phyloP scores from a whole-genome alignment of 139 green algal genomes.

The Haematococcus sp. region DNA sequence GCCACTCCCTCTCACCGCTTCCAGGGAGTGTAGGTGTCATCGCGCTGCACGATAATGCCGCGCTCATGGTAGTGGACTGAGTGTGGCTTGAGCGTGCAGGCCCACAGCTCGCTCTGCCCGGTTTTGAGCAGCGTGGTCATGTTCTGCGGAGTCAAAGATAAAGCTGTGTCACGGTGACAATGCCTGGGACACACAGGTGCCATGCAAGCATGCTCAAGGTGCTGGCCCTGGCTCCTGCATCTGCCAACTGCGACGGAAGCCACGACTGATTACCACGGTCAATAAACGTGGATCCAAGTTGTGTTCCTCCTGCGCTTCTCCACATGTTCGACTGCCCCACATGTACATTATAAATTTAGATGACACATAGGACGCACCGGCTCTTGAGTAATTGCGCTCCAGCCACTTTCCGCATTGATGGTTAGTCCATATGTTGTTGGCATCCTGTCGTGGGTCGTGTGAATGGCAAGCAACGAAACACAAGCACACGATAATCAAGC shows the following conservation, averaged over 20 bases:
- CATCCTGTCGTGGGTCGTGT: neutral
- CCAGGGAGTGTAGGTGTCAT: neutral
- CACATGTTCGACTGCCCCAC: too few species aligned
- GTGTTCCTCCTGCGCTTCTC: too few species aligned
- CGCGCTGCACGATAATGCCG: neutral
- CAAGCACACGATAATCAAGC: too few species aligned
- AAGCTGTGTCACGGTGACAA: too few species aligned
- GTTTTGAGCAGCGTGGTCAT: conserved; percentile 3
- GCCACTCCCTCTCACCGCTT: too few species aligned
- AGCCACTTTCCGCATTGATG: conserved; percentile 5
- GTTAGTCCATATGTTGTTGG: conserved; percentile 4
- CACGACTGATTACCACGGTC: too few species aligned
- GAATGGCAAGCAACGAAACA: neutral
- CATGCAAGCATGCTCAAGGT: neutral
- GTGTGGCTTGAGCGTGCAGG: neutral
- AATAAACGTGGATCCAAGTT: too few species aligned
- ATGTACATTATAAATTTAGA: too few species aligned
- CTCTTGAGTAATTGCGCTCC: neutral
- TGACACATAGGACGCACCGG: neutral
- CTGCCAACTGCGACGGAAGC: neutral
- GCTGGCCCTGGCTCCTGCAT: neutral
- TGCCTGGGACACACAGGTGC: neutral
- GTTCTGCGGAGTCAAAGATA: neutral
- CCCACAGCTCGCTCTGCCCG: conserved; percentile 1
- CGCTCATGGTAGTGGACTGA: conserved; percentile 6